A percentile compares a stretch with the other conserved stretches of the same genome.
Evolutionary conservation across 768 basidiomycete species (phyloP).

Genomic region (Xerocomus brunneocitrinus): DNA sequence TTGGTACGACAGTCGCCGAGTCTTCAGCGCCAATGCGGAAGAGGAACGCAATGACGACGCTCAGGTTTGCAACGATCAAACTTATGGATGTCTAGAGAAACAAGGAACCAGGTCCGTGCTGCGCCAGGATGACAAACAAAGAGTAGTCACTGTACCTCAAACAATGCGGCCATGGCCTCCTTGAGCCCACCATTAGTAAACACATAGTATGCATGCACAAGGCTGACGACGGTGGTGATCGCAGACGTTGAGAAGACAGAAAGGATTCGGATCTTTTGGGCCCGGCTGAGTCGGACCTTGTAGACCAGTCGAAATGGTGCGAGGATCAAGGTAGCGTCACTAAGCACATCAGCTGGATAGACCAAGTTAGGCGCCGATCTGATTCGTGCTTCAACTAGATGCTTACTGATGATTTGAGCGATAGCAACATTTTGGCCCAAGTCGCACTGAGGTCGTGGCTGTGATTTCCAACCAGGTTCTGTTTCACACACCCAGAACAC

Average conservation of each 20-base stretch:
- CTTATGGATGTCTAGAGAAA: neutral
- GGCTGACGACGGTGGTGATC: constrained; percentile 3
- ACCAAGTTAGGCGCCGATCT: neutral
- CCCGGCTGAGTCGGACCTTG: neutral
- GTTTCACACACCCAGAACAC: constrained; percentile 5
- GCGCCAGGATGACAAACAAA: neutral
- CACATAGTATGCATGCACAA: constrained; percentile 3
- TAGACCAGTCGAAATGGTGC: constrained; percentile 1
- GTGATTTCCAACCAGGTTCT: constrained; percentile 2
- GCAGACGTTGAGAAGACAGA: constrained; percentile 6
- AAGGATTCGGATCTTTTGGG: constrained; percentile 2
- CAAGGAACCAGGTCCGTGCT: neutral
- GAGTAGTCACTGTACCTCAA: neutral
- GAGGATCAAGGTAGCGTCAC: neutral
- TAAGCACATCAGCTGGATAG: neutral
- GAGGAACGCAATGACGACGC: constrained; percentile 3
- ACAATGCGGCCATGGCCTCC: neutral
- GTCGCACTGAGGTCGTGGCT: neutral
- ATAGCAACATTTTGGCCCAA: neutral
- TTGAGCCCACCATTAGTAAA: neutral
- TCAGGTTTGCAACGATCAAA: constrained; percentile 4
- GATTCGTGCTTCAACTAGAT: neutral
- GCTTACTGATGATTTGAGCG: constrained; percentile 2
- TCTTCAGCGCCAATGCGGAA: constrained; percentile 7
- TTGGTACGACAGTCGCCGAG: neutral